Evolutionary conservation across 495 filamentous ascomycete species (phyloP).

Genomic region (Thermochaetoides thermophila): DNA sequence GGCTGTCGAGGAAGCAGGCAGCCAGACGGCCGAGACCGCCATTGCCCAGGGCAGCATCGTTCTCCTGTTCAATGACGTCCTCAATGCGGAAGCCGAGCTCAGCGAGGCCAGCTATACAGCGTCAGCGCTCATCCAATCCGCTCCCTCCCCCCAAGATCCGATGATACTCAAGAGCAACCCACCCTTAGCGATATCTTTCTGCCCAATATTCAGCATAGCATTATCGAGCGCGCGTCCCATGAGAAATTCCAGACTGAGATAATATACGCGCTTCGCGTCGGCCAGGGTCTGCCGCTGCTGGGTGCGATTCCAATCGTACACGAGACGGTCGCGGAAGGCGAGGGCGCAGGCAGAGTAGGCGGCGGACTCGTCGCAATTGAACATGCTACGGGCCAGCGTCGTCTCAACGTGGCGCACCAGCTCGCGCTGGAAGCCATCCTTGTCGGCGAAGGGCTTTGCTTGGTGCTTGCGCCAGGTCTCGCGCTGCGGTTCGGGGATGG

Average conservation of each 20-base stretch:
- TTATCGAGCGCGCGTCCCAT: conserved; percentile 96
- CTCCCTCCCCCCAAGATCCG: conserved; percentile 1
- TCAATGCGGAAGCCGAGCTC: conserved; percentile 95
- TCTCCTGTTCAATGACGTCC: conserved; percentile 87
- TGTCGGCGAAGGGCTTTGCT: conserved; percentile 53
- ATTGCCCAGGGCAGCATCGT: conserved; percentile 92
- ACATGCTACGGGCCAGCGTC: conserved; percentile 86
- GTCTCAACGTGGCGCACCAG: conserved; percentile 92
- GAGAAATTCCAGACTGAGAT: conserved; percentile 88
- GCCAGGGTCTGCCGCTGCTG: conserved; percentile 86
- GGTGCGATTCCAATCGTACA: conserved; percentile 94
- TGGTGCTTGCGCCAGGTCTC: conserved; percentile 76
- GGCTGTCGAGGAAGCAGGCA: conserved; percentile 90
- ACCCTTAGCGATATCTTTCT: conserved; percentile 76
- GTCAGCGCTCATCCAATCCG: conserved; percentile 40
- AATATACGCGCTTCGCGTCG: conserved; percentile 90
- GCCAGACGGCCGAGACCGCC: conserved; percentile 89
- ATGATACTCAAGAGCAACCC: conserved; percentile 11
- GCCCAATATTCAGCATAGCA: conserved; percentile 88
- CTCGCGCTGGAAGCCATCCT: conserved; percentile 55
- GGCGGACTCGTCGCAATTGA: conserved; percentile 93
- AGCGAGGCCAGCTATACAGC: conserved; percentile 56
- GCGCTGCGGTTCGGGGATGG: conserved; percentile 77
- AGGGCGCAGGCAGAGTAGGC: conserved; percentile 83
- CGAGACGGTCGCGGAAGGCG: conserved; percentile 81